Conservation (phyloP, 352 stramenopile species). For the Globisporangium cystogenes region DNA sequence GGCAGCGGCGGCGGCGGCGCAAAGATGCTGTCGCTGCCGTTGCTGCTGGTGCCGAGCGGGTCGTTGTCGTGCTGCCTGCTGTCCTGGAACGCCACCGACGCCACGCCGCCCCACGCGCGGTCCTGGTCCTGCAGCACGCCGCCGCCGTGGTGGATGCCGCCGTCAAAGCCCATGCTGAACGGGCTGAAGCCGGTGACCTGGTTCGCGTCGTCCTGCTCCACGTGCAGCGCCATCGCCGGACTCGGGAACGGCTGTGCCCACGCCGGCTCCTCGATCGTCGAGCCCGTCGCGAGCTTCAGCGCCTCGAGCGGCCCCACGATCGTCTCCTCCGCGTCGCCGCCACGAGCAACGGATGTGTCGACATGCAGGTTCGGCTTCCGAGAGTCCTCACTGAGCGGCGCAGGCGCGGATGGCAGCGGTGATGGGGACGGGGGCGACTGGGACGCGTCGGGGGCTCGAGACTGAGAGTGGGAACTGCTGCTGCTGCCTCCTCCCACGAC, state of each 20-base stretch:
- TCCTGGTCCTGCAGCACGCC: constrained; percentile 16
- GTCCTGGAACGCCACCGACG: constrained; percentile 1
- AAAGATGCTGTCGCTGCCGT: constrained; percentile 6
- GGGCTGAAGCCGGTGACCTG: constrained; percentile 46
- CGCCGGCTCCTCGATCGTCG: constrained; percentile 50
- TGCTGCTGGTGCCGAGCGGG: not conserved
- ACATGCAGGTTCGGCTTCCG: constrained; percentile 41
- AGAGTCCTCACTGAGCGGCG: constrained; percentile 3
- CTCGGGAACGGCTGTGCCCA: constrained; percentile 70
- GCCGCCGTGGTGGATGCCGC: constrained; percentile 41
- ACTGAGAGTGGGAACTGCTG: too few species aligned
- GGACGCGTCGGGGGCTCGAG: constrained; percentile 4
- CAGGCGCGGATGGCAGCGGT: not conserved
- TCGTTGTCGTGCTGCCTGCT: constrained; percentile 7
- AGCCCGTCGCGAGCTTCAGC: constrained; percentile 59
- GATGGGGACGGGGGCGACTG: not conserved
- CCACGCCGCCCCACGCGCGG: constrained; percentile 21
- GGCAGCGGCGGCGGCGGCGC: constrained; percentile 5
- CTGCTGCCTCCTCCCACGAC: constrained; percentile 2
- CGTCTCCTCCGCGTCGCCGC: constrained; percentile 20
- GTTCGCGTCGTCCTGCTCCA: constrained; percentile 28
- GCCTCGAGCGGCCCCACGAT: constrained; percentile 61
- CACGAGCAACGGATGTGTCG: constrained; percentile 29
- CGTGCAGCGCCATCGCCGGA: constrained; percentile 24
- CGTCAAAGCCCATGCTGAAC: constrained; percentile 71